These are phyloP conservation scores for Rhizopogon rudus DNA, from an alignment of 768 basidiomycete species.

Conservation along the genomic window DNA sequence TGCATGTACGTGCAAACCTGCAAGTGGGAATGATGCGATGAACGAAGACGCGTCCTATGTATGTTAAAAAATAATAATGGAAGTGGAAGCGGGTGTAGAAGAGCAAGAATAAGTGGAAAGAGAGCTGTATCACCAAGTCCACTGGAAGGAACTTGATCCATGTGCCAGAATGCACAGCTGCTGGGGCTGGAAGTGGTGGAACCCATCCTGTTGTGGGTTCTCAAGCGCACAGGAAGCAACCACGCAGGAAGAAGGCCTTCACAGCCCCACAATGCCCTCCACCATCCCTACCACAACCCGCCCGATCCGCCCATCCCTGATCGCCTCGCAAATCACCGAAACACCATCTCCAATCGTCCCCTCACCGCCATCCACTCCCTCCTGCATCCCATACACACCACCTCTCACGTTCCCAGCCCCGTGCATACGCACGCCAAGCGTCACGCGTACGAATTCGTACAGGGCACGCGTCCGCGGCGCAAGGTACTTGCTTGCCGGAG, in stretches of 20 bases:
- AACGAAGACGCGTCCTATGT: too few species aligned
- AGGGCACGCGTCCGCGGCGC: conserved; percentile 49
- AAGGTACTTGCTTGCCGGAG: conserved; percentile 66
- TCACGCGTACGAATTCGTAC: conserved; percentile 72
- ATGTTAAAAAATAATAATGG: too few species aligned
- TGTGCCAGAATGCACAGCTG: too few species aligned
- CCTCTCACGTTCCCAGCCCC: conserved; percentile 65
- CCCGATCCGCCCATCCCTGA: conserved; percentile 67
- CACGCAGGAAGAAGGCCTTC: neutral
- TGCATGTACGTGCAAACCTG: too few species aligned
- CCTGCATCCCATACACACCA: conserved; percentile 52
- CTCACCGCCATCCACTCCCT: conserved; percentile 44
- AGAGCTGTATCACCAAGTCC: too few species aligned
- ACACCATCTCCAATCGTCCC: conserved; percentile 64
- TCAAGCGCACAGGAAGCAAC: neutral
- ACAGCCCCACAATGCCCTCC: conserved; percentile 11
- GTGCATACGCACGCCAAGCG: conserved; percentile 76
- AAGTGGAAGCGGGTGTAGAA: too few species aligned
- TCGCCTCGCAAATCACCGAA: conserved; percentile 73
- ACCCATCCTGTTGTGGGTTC: neutral
- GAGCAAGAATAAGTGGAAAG: too few species aligned
- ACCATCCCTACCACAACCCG: conserved; percentile 53
- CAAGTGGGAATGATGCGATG: too few species aligned
- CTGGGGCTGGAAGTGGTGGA: too few species aligned
- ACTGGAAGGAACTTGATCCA: too few species aligned